Percentiles rank a stretch among this genome's conserved stretches.
Conservation (phyloP, 2,329 filamentous ascomycete genomes). For the Exophiala spinifera region DNA sequence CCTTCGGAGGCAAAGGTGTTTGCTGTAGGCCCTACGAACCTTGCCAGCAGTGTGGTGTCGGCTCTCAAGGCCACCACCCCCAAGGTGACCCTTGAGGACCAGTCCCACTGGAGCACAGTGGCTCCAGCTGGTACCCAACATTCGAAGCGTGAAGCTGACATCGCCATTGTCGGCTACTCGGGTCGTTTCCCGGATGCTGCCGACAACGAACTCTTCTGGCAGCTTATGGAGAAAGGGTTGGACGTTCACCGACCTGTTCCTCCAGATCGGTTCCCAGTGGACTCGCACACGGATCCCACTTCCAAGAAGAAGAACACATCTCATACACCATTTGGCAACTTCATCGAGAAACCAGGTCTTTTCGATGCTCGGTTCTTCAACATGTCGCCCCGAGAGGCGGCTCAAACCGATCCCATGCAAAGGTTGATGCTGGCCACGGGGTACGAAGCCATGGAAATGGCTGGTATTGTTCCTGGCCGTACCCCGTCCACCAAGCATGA, state of each 20-base stretch:
- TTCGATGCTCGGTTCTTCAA: constrained; percentile 86
- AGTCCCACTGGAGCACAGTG: constrained; percentile 43
- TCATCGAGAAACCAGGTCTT: constrained; percentile 69
- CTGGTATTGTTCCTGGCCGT: constrained; percentile 70
- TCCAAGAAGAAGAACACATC: constrained; percentile 73
- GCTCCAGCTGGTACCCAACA: constrained; percentile 29
- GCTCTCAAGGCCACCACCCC: constrained; percentile 45
- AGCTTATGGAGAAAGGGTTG: constrained; percentile 68
- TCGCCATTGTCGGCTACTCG: constrained; percentile 82
- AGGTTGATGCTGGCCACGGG: constrained; percentile 71
- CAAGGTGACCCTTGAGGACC: constrained; percentile 32
- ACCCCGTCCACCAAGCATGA: constrained; percentile 64
- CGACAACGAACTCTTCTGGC: constrained; percentile 70
- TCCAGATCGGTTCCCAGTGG: constrained; percentile 68
- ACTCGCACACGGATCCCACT: constrained; percentile 67
- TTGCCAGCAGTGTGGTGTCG: constrained; percentile 55
- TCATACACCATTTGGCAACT: constrained; percentile 73
- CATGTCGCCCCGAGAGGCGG: constrained; percentile 77
- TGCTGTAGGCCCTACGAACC: constrained; percentile 52
- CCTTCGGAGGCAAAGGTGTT: constrained; percentile 39
- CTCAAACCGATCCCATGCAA: constrained; percentile 78
- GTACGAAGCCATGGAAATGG: constrained; percentile 79
- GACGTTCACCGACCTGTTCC: constrained; percentile 64
- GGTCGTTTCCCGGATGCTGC: constrained; percentile 73
- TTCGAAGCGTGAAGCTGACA: constrained; percentile 59